A percentile compares a stretch with the other conserved stretches of the same genome.
phyloP scores from a whole-genome alignment of 2,329 filamentous ascomycete species.

The Aspergillus ustus region DNA sequence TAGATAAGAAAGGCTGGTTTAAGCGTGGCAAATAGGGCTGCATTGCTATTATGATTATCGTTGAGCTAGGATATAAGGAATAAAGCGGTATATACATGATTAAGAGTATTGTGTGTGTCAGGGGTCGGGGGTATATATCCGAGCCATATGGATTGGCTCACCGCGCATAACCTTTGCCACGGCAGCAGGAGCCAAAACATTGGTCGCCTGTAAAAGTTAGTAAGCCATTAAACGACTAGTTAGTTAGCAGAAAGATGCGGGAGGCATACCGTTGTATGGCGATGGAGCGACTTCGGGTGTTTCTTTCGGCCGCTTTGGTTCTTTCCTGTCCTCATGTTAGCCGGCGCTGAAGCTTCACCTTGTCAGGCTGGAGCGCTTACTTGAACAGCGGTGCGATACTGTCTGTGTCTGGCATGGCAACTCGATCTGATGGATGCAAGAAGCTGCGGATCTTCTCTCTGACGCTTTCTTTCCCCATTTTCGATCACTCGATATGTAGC shows the following conservation, averaged over 20 bases:
- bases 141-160: no score
- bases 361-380: neutral
- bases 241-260: no score
- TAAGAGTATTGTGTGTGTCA: neutral
- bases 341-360: neutral
- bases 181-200: constrained; percentile 13
- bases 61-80: no score
- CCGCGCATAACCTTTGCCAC: constrained; percentile 1
- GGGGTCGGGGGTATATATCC: no score
- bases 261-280: constrained; percentile 6
- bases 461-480: constrained; percentile 1
- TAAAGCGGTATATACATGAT: neutral
- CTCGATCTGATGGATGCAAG: neutral
- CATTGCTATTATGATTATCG: no score
- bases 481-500: no score
- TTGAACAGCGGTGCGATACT: neutral
- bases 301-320: neutral
- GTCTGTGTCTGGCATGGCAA: neutral
- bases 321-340: neutral
- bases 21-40: no score
- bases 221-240: no score
- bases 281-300: neutral
- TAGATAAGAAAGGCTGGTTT: no score
- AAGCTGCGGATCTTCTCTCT: constrained; percentile 7
- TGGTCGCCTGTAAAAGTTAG: constrained; percentile 1